Conservation (phyloP, 192 early-diverging fungal species). For the Linnemannia elongata region DNA sequence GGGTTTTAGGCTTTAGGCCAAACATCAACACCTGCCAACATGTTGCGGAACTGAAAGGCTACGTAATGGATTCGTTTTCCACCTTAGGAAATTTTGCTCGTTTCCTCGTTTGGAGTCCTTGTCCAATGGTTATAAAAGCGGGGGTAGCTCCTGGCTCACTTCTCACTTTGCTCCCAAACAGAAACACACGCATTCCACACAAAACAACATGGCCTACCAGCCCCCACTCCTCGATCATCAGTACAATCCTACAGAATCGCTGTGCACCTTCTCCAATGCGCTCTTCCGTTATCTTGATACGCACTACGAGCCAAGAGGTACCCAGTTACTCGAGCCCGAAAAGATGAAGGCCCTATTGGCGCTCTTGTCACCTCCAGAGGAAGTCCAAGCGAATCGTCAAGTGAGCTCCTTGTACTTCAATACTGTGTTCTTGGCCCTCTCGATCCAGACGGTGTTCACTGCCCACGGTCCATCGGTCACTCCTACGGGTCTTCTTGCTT, state of each 20-base stretch:
- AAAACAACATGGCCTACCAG: constrained; percentile 26
- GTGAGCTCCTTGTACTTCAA: constrained; percentile 11
- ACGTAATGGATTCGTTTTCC: background rate
- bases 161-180: background rate
- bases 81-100: background rate
- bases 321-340: constrained; percentile 32
- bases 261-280: constrained; percentile 33
- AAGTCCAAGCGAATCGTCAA: background rate
- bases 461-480: constrained; percentile 34
- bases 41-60: background rate
- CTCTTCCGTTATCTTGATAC: constrained; percentile 34
- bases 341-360: constrained; percentile 34
- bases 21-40: background rate
- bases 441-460: constrained; percentile 37
- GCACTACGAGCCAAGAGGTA: constrained; percentile 28
- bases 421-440: constrained; percentile 11
- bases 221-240: constrained; percentile 37
- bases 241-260: constrained; percentile 34
- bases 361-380: background rate
- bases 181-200: background rate
- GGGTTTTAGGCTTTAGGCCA: background rate
- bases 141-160: background rate
- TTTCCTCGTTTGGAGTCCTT: background rate
- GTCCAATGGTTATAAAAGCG: background rate
- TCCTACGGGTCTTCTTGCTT: constrained; percentile 26